A percentile compares a stretch with the other conserved stretches of the same genome.
Evolutionary conservation across 2,329 filamentous ascomycete genomes (phyloP).

Genomic region (Neoscytalidium dimidiatum): DNA sequence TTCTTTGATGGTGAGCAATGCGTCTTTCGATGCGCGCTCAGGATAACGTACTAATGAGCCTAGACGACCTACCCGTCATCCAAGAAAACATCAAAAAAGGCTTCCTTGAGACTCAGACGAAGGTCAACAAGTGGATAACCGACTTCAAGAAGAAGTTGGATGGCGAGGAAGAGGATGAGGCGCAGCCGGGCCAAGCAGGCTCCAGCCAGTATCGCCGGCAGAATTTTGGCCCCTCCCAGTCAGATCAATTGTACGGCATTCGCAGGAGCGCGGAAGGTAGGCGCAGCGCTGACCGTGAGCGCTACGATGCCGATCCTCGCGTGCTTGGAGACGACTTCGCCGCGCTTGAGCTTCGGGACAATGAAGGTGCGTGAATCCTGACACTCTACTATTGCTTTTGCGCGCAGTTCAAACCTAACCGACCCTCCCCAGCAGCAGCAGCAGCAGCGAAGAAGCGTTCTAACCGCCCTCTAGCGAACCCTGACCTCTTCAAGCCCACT

Average conservation of each 20-base stretch:
- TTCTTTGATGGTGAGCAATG: conserved; percentile 72
- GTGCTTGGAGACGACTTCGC: conserved; percentile 88
- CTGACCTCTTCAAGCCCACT: conserved; percentile 75
- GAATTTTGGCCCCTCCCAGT: conserved; percentile 40
- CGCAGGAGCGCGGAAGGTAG: conserved; percentile 41
- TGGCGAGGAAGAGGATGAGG: conserved; percentile 74
- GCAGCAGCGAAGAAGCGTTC: conserved; percentile 58
- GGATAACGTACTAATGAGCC: not conserved
- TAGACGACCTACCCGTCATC: conserved; percentile 90
- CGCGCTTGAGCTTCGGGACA: conserved; percentile 62
- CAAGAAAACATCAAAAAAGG: conserved; percentile 91
- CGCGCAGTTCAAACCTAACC: conserved; percentile 22
- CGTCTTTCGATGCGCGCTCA: not conserved
- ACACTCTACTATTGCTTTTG: not conserved
- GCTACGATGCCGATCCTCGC: conserved; percentile 93
- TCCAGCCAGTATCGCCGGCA: conserved; percentile 40
- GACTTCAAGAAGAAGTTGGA: conserved; percentile 92
- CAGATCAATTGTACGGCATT: conserved; percentile 42
- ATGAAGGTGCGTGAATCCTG: conserved; percentile 50
- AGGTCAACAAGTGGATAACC: conserved; percentile 90
- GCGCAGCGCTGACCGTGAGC: conserved; percentile 82
- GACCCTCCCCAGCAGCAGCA: conserved; percentile 43
- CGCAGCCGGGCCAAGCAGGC: conserved; percentile 53
- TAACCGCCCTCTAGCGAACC: conserved; percentile 70
- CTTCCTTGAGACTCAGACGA: conserved; percentile 89